These are phyloP conservation scores for Pestalotiopsis sp. DNA, from an alignment of 2,329 filamentous ascomycete genomes.

Conservation along the genomic window DNA sequence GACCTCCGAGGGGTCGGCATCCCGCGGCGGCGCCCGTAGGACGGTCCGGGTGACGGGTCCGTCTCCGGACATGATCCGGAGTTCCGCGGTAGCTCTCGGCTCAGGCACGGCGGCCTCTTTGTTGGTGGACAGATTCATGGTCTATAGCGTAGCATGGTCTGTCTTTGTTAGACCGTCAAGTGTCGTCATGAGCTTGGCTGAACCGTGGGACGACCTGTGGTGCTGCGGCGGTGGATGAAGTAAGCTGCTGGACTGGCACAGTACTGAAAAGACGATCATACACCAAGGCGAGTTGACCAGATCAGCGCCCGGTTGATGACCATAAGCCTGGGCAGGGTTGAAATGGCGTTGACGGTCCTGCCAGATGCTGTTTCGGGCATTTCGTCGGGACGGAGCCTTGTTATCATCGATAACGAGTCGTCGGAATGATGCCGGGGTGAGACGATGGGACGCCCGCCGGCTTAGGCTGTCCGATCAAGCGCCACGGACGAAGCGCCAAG, in stretches of 20 bases:
- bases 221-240: too few relatives aligned
- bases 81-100: slow-evolving; percentile 18
- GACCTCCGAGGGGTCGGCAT: slow-evolving; percentile 31
- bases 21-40: slow-evolving; percentile 24
- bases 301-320: neutral
- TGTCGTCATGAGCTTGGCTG: neutral
- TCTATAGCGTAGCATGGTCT: neutral
- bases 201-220: too few relatives aligned
- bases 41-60: slow-evolving; percentile 24
- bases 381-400: neutral
- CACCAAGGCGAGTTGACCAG: too few relatives aligned
- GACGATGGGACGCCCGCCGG: neutral
- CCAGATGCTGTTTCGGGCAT: neutral
- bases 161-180: neutral
- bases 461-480: neutral
- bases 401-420: neutral
- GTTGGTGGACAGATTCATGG: neutral
- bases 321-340: too few relatives aligned
- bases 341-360: too few relatives aligned
- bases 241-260: too few relatives aligned
- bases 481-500: neutral
- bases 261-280: too few relatives aligned
- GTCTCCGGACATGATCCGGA: slow-evolving; percentile 28
- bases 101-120: neutral
- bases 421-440: neutral